phyloP scores from a whole-genome alignment of 768 basidiomycete species.

The Xerocomellus dryophilus region DNA sequence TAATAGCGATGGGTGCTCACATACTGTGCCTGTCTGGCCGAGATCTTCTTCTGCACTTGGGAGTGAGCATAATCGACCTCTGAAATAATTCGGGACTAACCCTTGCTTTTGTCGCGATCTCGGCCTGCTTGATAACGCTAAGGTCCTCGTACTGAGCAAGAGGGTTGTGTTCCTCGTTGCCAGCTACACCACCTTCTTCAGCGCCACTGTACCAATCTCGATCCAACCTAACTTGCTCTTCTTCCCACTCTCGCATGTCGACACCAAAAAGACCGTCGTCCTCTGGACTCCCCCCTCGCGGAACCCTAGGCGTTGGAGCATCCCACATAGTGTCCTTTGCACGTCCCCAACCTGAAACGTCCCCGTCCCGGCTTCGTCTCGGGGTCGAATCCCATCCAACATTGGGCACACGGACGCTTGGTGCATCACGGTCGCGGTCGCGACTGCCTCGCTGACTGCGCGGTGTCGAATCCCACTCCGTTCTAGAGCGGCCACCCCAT shows the following conservation, averaged over 20 bases:
- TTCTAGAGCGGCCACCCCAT: slow-evolving; percentile 37
- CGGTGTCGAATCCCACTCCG: slow-evolving; percentile 60
- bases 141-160: slow-evolving; percentile 92
- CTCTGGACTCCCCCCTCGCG: slow-evolving; percentile 67
- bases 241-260: slow-evolving; percentile 92
- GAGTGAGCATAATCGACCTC: slow-evolving; percentile 15
- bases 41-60: slow-evolving; percentile 68
- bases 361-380: slow-evolving; percentile 50
- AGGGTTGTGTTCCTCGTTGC: slow-evolving; percentile 90
- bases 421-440: slow-evolving; percentile 52
- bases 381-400: slow-evolving; percentile 95
- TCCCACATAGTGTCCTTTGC: slow-evolving; percentile 66
- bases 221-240: slow-evolving; percentile 88
- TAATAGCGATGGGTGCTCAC: slow-evolving; percentile 43
- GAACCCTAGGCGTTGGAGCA: slow-evolving; percentile 74
- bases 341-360: slow-evolving; percentile 61
- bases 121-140: slow-evolving; percentile 60
- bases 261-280: slow-evolving; percentile 62
- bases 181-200: slow-evolving; percentile 81
- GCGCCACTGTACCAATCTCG: slow-evolving; percentile 95
- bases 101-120: slow-evolving; percentile 72
- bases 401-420: slow-evolving; percentile 88
- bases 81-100: slow-evolving; percentile 39
- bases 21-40: slow-evolving; percentile 95
- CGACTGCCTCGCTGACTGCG: slow-evolving; percentile 49